phyloP scores from a whole-genome alignment of 1,139 yeast species.

The Saccharomycopsis phalli region DNA sequence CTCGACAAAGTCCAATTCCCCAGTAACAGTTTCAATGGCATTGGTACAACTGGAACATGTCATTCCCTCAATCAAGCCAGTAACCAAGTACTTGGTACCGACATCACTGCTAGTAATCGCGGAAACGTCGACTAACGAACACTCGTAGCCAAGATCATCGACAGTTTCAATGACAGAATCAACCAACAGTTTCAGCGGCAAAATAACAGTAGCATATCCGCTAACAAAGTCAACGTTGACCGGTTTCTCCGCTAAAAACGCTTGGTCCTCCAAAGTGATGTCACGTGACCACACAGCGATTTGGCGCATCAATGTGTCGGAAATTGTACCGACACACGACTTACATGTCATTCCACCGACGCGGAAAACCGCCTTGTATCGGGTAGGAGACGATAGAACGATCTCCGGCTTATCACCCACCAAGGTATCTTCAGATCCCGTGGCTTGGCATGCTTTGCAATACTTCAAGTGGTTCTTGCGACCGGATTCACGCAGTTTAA shows the following conservation, averaged over 20 bases:
- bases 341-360: constrained; percentile 64
- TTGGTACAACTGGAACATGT: constrained; percentile 67
- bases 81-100: constrained; percentile 35
- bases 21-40: constrained; percentile 43
- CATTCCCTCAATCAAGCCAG: constrained; percentile 63
- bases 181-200: constrained; percentile 46
- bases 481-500: constrained; percentile 9
- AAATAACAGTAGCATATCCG: constrained; percentile 37
- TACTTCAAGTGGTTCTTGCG: constrained; percentile 28
- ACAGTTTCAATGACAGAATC: constrained; percentile 39
- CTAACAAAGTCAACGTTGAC: constrained; percentile 34
- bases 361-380: constrained; percentile 44
- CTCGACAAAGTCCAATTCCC: constrained; percentile 43
- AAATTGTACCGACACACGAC: constrained; percentile 43
- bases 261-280: constrained; percentile 26
- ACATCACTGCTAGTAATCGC: constrained; percentile 38
- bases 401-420: constrained; percentile 20
- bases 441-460: constrained; percentile 31
- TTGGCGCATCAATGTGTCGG: constrained; percentile 29
- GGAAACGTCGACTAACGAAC: constrained; percentile 47
- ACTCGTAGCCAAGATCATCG: constrained; percentile 48
- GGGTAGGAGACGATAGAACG: constrained; percentile 22
- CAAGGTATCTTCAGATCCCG: constrained; percentile 19
- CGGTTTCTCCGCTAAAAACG: constrained; percentile 27
- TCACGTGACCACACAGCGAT: no score